Evolutionary conservation across 148 eudicot species (phyloP).

Genomic region (Polygonum maritimum): DNA sequence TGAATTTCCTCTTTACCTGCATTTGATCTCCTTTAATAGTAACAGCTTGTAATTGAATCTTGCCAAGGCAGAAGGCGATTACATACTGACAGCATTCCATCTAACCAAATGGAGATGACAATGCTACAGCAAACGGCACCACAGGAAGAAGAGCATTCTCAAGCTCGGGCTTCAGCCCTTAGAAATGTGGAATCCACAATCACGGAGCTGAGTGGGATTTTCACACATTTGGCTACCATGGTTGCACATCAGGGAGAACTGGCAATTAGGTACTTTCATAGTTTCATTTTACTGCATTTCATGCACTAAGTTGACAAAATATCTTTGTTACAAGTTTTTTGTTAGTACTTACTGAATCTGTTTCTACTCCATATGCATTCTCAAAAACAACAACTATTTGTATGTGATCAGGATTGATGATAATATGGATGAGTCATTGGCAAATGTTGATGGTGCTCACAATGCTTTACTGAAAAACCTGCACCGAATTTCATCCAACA

Average conservation of each 20-base stretch:
- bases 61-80: conserved; percentile 46
- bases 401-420: conserved; percentile 66
- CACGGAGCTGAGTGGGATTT: conserved; percentile 70
- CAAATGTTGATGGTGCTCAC: conserved; percentile 80
- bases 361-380: background rate
- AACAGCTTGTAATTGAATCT: conserved; percentile 13
- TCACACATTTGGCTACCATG: conserved; percentile 79
- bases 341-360: background rate
- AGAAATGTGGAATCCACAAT: conserved; percentile 86
- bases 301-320: background rate
- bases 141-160: conserved; percentile 50
- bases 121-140: conserved; percentile 73
- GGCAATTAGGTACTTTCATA: conserved; percentile 61
- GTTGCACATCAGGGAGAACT: conserved; percentile 84
- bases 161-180: conserved; percentile 61
- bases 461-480: conserved; percentile 59
- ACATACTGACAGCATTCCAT: conserved; percentile 39
- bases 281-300: background rate
- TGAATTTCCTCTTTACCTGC: background rate
- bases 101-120: conserved; percentile 50
- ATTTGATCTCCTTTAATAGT: background rate
- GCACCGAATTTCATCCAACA: conserved; percentile 67
- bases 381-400: background rate
- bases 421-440: conserved; percentile 71
- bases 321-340: background rate